Percentiles rank a stretch among this genome's conserved stretches.
Evolutionary conservation across 225 moss, liverwort and hornwort genomes (phyloP).

Genomic region (Pleurozium schreberi): DNA sequence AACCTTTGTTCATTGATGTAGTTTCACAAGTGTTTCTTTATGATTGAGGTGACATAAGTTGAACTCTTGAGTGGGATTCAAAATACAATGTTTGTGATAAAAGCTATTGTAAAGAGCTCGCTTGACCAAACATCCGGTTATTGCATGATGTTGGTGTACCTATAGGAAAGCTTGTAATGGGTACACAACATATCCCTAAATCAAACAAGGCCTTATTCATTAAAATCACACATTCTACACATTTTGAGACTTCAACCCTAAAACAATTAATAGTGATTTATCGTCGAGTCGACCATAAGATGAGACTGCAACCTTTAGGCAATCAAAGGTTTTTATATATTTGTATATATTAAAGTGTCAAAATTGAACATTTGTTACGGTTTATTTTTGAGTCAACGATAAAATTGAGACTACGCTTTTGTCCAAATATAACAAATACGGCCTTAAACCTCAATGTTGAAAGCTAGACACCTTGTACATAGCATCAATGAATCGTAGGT

Average conservation of each 20-base stretch:
- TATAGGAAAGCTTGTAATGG: not conserved
- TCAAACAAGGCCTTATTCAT: too few species aligned
- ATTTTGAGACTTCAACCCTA: too few species aligned
- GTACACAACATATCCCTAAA: rapidly evolving
- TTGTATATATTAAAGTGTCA: too few species aligned
- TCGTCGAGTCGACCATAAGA: too few species aligned
- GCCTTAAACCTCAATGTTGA: rapidly evolving
- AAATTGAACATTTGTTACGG: too few species aligned
- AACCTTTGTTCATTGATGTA: rapidly evolving
- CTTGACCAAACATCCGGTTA: not conserved
- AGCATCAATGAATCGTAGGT: not conserved
- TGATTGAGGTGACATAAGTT: not conserved
- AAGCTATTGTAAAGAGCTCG: rapidly evolving
- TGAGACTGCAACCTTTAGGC: too few species aligned
- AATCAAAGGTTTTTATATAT: too few species aligned
- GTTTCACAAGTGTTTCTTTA: rapidly evolving
- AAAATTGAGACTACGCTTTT: too few species aligned
- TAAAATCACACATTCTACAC: too few species aligned
- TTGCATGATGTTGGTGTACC: not conserved
- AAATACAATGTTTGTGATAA: not conserved
- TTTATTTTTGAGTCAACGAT: too few species aligned
- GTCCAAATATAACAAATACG: too few species aligned
- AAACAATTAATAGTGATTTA: too few species aligned
- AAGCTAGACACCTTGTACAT: not conserved
- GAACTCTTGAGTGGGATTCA: rapidly evolving